Conservation (phyloP, 2,329 filamentous ascomycete species). For the Escovopsis weberi region DNA sequence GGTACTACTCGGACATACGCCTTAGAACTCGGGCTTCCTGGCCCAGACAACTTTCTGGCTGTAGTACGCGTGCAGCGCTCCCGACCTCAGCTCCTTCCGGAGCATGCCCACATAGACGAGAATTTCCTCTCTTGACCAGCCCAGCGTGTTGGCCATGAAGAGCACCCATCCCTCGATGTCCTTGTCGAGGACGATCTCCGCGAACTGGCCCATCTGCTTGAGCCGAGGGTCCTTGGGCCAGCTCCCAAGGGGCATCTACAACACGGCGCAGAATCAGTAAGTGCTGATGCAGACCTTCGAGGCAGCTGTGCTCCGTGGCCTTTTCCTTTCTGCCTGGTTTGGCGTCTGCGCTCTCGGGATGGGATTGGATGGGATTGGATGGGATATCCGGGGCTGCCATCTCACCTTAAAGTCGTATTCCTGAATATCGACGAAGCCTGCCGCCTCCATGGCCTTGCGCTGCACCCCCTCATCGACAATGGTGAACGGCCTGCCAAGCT, state of each 20-base stretch:
- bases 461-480: slow-evolving; percentile 12
- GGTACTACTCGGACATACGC: no score
- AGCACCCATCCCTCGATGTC: slow-evolving; percentile 17
- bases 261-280: no score
- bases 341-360: neutral
- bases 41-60: slow-evolving; percentile 4
- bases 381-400: neutral
- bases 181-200: slow-evolving; percentile 16
- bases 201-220: slow-evolving; percentile 15
- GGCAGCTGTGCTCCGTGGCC: no score
- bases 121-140: slow-evolving; percentile 4
- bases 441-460: slow-evolving; percentile 9
- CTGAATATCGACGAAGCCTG: slow-evolving; percentile 13
- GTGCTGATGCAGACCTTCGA: neutral
- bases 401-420: slow-evolving; percentile 12
- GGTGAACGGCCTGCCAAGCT: slow-evolving; percentile 16
- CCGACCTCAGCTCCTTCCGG: slow-evolving; percentile 2
- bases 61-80: slow-evolving; percentile 3
- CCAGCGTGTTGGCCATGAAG: slow-evolving; percentile 5
- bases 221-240: slow-evolving; percentile 11
- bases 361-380: neutral
- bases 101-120: slow-evolving; percentile 4
- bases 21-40: slow-evolving; percentile 1
- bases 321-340: no score
- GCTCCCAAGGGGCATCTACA: slow-evolving; percentile 9